Percentiles rank a stretch among this genome's conserved stretches.
These are phyloP conservation scores for Globisporangium ultimum DNA, from an alignment of 352 stramenopile genomes.

Conservation along the genomic window DNA sequence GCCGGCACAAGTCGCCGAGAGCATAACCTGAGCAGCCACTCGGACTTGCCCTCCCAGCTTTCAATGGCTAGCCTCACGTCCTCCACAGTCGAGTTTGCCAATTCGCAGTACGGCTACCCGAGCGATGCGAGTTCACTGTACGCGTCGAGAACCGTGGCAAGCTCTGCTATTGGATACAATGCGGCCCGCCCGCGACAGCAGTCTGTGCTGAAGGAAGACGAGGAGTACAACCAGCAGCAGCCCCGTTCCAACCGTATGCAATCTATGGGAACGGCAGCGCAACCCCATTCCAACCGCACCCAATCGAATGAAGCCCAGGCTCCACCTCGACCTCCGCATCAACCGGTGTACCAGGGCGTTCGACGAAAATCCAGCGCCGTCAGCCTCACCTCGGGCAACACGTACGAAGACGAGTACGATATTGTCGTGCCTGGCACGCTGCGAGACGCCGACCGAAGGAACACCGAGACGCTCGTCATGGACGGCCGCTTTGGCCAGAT, in stretches of 20 bases:
- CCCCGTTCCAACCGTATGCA: background rate
- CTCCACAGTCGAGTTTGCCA: conserved; percentile 28
- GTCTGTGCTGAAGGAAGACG: conserved; percentile 1
- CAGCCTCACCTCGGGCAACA: conserved; percentile 8
- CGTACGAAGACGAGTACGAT: conserved; percentile 60
- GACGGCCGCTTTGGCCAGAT: conserved; percentile 60
- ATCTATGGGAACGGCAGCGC: background rate
- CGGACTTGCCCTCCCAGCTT: conserved; percentile 18
- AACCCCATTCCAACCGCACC: too few relatives aligned
- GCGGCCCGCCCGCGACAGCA: conserved; percentile 3
- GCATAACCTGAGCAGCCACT: conserved; percentile 9
- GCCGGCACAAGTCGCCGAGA: background rate
- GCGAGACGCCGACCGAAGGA: conserved; percentile 48
- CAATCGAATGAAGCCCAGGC: conserved; percentile 1
- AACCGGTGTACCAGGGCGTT: conserved; percentile 8
- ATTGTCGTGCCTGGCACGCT: conserved; percentile 67
- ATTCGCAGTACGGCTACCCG: conserved; percentile 27
- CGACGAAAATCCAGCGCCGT: conserved; percentile 2
- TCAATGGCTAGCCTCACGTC: conserved; percentile 19
- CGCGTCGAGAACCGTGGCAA: conserved; percentile 2
- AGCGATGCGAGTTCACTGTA: conserved; percentile 15
- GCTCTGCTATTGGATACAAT: background rate
- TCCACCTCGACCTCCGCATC: conserved; percentile 3
- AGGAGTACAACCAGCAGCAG: conserved; percentile 12
- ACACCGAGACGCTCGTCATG: conserved; percentile 61